Evolutionary conservation across 768 basidiomycete species (phyloP).

Genomic region (Mycena epipterygia): DNA sequence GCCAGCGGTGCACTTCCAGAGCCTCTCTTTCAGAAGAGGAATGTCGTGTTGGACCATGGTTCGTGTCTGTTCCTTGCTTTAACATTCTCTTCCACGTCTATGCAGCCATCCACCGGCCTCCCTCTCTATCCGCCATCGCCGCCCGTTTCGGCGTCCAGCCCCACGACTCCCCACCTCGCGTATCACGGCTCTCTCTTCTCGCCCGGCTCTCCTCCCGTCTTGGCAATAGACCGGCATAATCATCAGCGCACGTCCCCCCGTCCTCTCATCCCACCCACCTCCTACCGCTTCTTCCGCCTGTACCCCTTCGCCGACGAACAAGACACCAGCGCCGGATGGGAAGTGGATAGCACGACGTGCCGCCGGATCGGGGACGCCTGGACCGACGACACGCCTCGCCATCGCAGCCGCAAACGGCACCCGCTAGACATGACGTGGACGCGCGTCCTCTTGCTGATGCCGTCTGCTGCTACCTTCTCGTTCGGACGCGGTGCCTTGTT

Average conservation of each 20-base stretch:
- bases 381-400: constrained; percentile 3
- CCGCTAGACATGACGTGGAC: constrained; percentile 12
- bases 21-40: background rate
- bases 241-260: background rate
- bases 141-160: background rate
- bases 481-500: background rate
- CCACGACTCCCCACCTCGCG: background rate
- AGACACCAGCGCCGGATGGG: background rate
- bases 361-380: constrained; percentile 22
- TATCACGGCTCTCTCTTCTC: background rate
- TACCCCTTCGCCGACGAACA: background rate
- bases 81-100: no score
- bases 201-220: background rate
- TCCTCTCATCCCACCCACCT: background rate
- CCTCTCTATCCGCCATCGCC: background rate
- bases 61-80: background rate
- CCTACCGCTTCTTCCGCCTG: background rate
- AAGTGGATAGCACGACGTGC: constrained; percentile 1
- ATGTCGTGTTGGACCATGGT: background rate
- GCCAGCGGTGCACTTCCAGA: background rate
- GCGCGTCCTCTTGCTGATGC: background rate
- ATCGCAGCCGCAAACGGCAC: constrained; percentile 14
- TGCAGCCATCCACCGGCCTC: background rate
- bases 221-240: background rate
- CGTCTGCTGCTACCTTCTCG: background rate